phyloP scores from a whole-genome alignment of 1,139 yeast genomes.

The Yamadazyma diddensiae region DNA sequence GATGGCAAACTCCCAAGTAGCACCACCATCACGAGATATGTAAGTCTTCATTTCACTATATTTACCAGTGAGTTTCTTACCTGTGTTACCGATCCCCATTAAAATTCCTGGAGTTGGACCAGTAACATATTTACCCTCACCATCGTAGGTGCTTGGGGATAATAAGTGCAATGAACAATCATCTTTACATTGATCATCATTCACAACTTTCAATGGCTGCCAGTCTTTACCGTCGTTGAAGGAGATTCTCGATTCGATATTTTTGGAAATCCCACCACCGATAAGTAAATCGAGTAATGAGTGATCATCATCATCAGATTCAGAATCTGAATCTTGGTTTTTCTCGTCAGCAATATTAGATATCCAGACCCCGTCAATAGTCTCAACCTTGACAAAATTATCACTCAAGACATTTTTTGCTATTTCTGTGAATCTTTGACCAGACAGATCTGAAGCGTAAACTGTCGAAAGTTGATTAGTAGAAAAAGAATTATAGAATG shows the following conservation, averaged over 20 bases:
- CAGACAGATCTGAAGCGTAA: conserved; percentile 62
- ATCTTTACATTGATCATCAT: conserved; percentile 45
- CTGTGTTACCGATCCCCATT: conserved; percentile 57
- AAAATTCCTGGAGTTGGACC: conserved; percentile 75
- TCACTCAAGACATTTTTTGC: conserved; percentile 43
- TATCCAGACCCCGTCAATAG: conserved; percentile 71
- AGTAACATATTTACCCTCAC: conserved; percentile 54
- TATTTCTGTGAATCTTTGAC: conserved; percentile 50
- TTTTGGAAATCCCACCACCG: conserved; percentile 22
- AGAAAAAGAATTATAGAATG: conserved; percentile 15
- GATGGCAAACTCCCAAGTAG: conserved; percentile 59
- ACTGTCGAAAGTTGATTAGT: conserved; percentile 35
- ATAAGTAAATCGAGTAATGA: conserved; percentile 26
- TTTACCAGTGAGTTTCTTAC: conserved; percentile 28
- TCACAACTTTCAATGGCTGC: conserved; percentile 46
- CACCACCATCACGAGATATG: conserved; percentile 77
- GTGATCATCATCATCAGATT: conserved; percentile 8
- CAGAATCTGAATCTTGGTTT: conserved; percentile 7
- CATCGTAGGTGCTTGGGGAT: conserved; percentile 48
- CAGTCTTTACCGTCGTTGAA: conserved; percentile 68
- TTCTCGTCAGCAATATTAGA: conserved; percentile 41
- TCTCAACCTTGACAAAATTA: conserved; percentile 50
- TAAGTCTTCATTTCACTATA: conserved; percentile 43
- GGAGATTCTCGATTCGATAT: conserved; percentile 37
- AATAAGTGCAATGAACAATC: conserved; percentile 59